phyloP scores from a whole-genome alignment of 495 filamentous ascomycete genomes.

The Xylaria curta region DNA sequence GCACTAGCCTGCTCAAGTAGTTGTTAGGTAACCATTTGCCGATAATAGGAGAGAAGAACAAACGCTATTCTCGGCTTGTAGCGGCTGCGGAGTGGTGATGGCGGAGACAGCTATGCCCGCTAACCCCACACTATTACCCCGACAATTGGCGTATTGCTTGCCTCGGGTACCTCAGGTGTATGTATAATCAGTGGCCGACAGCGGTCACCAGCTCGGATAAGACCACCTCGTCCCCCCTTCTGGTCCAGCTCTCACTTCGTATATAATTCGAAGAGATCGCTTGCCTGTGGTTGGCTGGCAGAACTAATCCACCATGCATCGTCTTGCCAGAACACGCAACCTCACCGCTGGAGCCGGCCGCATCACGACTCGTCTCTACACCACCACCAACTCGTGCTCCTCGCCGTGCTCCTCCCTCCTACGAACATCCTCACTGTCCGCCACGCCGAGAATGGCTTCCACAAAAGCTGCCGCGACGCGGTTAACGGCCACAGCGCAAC shows the following conservation, averaged over 20 bases:
- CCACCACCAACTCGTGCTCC: constrained; percentile 15
- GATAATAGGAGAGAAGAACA: constrained; percentile 8
- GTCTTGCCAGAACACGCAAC: constrained; percentile 45
- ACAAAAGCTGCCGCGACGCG: constrained; percentile 44
- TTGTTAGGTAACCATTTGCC: constrained; percentile 21
- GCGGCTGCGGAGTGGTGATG: constrained; percentile 4
- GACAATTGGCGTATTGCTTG: neutral
- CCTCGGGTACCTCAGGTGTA: neutral
- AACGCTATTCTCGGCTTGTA: constrained; percentile 18
- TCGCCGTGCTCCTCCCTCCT: constrained; percentile 16
- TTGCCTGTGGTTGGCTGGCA: constrained; percentile 12
- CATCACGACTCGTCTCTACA: constrained; percentile 29
- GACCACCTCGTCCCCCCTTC: constrained; percentile 7
- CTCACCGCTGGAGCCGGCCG: constrained; percentile 42
- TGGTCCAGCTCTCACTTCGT: neutral
- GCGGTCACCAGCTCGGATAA: constrained; percentile 15
- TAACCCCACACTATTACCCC: constrained; percentile 24
- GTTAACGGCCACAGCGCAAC: constrained; percentile 67
- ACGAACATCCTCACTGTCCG: constrained; percentile 29
- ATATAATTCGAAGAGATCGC: neutral
- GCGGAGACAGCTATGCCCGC: neutral
- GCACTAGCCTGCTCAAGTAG: neutral
- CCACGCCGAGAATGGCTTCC: constrained; percentile 42
- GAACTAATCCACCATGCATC: constrained; percentile 43
- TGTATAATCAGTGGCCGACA: neutral